A percentile compares a stretch with the other conserved stretches of the same genome.
phyloP scores from a whole-genome alignment of 2,329 filamentous ascomycete species.

The Cryphonectria carpinicola region DNA sequence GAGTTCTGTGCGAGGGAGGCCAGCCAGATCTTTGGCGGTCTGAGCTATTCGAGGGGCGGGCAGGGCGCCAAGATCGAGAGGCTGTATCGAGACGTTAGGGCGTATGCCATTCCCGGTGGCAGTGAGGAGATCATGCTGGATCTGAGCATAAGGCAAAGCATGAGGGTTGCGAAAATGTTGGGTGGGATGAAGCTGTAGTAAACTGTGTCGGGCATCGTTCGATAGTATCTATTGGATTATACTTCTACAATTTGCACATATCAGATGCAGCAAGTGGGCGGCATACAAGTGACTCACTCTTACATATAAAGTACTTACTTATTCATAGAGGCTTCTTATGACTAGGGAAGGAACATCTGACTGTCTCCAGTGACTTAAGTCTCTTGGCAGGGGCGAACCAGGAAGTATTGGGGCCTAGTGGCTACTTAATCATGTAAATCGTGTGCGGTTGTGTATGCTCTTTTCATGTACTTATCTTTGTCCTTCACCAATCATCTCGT shows the following conservation, averaged over 20 bases:
- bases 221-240: neutral
- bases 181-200: conserved; percentile 88
- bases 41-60: conserved; percentile 89
- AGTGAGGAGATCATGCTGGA: conserved; percentile 95
- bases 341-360: neutral
- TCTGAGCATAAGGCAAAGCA: conserved; percentile 73
- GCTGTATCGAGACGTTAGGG: conserved; percentile 91
- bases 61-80: conserved; percentile 96
- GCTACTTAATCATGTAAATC: too few relatives aligned
- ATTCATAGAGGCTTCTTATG: neutral
- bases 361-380: too few relatives aligned
- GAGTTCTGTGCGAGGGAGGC: conserved; percentile 98
- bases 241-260: neutral
- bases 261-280: neutral
- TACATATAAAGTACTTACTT: too few relatives aligned
- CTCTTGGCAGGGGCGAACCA: neutral
- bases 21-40: conserved; percentile 93
- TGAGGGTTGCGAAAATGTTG: conserved; percentile 85
- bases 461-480: neutral
- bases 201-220: neutral
- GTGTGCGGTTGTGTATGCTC: neutral
- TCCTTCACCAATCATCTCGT: neutral
- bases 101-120: conserved; percentile 94
- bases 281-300: neutral
- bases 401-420: neutral